These are phyloP conservation scores for Rubia tinctorum DNA, from an alignment of 305 asterid genomes.

Conservation along the genomic window DNA sequence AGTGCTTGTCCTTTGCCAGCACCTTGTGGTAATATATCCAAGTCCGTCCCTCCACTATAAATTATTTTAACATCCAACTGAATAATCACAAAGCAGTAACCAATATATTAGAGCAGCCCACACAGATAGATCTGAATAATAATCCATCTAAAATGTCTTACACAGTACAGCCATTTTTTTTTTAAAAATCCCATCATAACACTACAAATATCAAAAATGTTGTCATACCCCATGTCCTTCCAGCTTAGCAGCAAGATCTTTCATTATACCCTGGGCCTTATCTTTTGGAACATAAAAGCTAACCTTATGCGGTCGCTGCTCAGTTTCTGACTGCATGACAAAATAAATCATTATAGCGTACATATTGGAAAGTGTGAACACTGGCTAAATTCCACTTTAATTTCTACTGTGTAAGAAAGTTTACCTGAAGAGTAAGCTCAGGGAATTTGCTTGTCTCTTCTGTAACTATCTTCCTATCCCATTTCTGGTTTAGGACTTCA, in stretches of 20 bases:
- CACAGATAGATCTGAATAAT: too few species aligned
- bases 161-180: background rate
- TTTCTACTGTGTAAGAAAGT: conserved; percentile 6
- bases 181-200: background rate
- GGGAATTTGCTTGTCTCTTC: conserved; percentile 75
- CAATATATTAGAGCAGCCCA: background rate
- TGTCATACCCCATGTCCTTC: conserved; percentile 75
- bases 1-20: conserved; percentile 99
- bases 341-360: conserved; percentile 23
- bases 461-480: conserved; percentile 73
- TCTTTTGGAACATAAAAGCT: conserved; percentile 88
- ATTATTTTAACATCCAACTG: conserved; percentile 95
- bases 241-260: conserved; percentile 50
- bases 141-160: background rate
- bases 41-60: conserved; percentile 96
- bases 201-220: conserved; percentile 14
- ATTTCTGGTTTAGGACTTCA: conserved; percentile 69
- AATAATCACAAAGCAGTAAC: conserved; percentile 22
- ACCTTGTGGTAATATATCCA: conserved; percentile 93
- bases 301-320: conserved; percentile 94
- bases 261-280: conserved; percentile 60
- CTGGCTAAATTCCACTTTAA: background rate
- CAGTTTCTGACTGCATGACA: conserved; percentile 85
- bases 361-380: conserved; percentile 16
- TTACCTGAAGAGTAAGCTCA: conserved; percentile 90